Evolutionary conservation across 2,329 filamentous ascomycete genomes (phyloP), one percentile per base, ranked within the genome.

Genomic region (Fusarium poae): DNA sequence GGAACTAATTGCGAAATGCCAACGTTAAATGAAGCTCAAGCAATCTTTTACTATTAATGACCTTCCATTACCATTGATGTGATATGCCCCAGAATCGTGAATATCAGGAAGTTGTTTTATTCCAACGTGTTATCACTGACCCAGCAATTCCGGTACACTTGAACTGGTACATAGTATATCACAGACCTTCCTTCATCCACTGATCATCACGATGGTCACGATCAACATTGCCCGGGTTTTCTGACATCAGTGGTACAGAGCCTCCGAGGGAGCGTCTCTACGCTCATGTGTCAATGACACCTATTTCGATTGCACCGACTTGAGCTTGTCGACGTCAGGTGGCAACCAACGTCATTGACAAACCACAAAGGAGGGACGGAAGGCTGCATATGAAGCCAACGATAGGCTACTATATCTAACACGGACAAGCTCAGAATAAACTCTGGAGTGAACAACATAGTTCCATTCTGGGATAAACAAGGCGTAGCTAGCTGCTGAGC

Each of bases 1-100:
- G 72, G 74, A 78, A 72, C 68, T 75, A 67, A 70, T 76, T 76
- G 66, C 68, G 63, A 75, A 70, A 75, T 76, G 71, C 67, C 52
- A 75, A 76, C 61, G 68, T 62, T 69, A 72, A 74, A 70, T 70
- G 60, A 74, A 74, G 62, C 72, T 72, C 66, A 62, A 67, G 55
- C 49, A 69, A 68, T 48, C 35, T 57, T 44, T 44, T 64, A 57
- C 23, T 40, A 27, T 50, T 50, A 50, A 45, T n/a, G 44, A 52
- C 23, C 42, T 29, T 20, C 39, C 52, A 21, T n/a, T 6, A 27
- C 61, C 35, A 13, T 35, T 23, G 23, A 40, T 34, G 3, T 18
- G 6, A 40, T 35, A 30, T 25, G 15, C 15, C 18, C 27, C 10
- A 40, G 6, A 16, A 27, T 12, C 13, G 32, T 13, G 11, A 25